phyloP scores from a whole-genome alignment of 2,329 filamentous ascomycete species.

The Fusarium euwallaceae region DNA sequence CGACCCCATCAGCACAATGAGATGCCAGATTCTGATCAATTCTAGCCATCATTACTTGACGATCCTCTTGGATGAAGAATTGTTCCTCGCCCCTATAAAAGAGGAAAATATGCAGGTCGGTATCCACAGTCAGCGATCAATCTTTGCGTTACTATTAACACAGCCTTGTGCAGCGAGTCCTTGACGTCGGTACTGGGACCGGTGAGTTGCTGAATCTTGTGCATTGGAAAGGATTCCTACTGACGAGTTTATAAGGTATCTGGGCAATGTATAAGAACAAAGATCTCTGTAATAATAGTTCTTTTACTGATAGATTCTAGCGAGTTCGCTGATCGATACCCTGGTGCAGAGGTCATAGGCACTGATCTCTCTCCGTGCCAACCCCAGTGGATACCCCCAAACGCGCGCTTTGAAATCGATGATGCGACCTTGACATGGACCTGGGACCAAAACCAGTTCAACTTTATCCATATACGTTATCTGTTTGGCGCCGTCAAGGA shows the following conservation, averaged over 20 bases:
- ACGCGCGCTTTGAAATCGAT: slow-evolving; percentile 27
- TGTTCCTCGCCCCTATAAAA: slow-evolving; percentile 11
- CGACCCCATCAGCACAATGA: not conserved
- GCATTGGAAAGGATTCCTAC: rapidly evolving
- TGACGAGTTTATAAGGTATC: slow-evolving; percentile 3
- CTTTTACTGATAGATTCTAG: not conserved
- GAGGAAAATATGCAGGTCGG: slow-evolving; percentile 13
- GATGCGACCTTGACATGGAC: slow-evolving; percentile 27
- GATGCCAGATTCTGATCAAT: not conserved
- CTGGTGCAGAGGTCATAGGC: slow-evolving; percentile 11
- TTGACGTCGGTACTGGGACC: slow-evolving; percentile 23
- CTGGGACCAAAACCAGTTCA: slow-evolving; percentile 10
- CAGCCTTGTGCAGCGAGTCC: not conserved
- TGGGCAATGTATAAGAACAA: slow-evolving; percentile 21
- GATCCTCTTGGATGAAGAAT: slow-evolving; percentile 15
- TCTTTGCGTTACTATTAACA: not conserved
- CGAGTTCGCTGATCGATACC: slow-evolving; percentile 31
- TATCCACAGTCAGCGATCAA: not conserved
- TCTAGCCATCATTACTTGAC: slow-evolving; percentile 28
- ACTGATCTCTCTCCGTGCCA: slow-evolving; percentile 30
- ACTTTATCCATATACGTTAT: slow-evolving; percentile 31
- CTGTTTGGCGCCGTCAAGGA: slow-evolving; percentile 23
- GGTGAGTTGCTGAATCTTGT: not conserved
- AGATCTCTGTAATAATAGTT: not conserved
- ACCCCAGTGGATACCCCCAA: slow-evolving; percentile 27